Evolutionary conservation across 805 yeast genomes (phyloP).

Genomic region (Metschnikowia kofuensis): DNA sequence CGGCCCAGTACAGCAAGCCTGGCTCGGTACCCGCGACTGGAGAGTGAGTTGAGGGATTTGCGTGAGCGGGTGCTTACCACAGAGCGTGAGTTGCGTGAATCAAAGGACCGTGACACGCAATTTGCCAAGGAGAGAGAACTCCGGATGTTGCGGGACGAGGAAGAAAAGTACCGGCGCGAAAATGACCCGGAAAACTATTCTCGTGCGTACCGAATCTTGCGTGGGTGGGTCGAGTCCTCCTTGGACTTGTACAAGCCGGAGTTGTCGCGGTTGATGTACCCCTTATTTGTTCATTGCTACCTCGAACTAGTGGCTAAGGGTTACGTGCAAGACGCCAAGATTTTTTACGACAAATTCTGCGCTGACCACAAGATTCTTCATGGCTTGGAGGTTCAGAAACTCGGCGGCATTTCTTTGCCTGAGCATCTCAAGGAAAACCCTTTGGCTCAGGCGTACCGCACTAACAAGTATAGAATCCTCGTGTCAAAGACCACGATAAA

Average conservation of each 20-base stretch:
- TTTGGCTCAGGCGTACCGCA: conserved; percentile 70
- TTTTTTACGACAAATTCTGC: conserved; percentile 71
- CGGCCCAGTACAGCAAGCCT: conserved; percentile 8
- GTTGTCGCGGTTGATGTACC: conserved; percentile 77
- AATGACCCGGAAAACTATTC: conserved; percentile 68
- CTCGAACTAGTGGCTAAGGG: conserved; percentile 72
- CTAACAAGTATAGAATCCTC: conserved; percentile 68
- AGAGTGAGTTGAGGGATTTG: conserved; percentile 35
- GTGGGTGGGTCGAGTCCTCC: conserved; percentile 88
- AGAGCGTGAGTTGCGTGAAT: conserved; percentile 38
- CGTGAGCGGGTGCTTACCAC: conserved; percentile 31
- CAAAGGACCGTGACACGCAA: conserved; percentile 37
- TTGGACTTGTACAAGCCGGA: conserved; percentile 90
- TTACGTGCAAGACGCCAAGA: conserved; percentile 58
- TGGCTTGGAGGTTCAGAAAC: conserved; percentile 67
- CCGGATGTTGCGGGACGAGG: conserved; percentile 38
- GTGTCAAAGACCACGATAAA: conserved; percentile 85
- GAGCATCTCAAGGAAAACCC: conserved; percentile 84
- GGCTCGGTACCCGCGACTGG: conserved; percentile 25
- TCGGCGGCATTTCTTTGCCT: conserved; percentile 71
- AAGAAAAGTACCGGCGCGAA: conserved; percentile 43
- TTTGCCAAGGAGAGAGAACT: conserved; percentile 40
- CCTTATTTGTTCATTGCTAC: conserved; percentile 87
- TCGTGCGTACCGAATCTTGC: conserved; percentile 76
- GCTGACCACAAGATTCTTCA: conserved; percentile 74